phyloP scores from a whole-genome alignment of 192 early-diverging fungal genomes.

The Coemansia sp. region DNA sequence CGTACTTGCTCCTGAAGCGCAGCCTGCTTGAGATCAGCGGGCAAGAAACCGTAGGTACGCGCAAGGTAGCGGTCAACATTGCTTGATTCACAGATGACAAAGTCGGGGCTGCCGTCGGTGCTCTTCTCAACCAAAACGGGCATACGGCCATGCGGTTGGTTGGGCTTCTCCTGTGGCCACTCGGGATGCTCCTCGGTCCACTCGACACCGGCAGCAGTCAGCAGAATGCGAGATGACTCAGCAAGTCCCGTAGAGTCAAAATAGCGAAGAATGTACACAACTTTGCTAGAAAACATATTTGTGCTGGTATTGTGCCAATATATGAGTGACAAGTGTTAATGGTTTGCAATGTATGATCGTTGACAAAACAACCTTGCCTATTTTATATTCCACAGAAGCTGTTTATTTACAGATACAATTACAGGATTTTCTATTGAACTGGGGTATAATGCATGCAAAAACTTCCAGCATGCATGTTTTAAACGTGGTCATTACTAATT shows the following conservation, averaged over 20 bases:
- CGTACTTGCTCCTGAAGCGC: conserved; percentile 38
- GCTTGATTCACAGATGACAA: conserved; percentile 44
- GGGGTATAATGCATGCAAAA: too few species aligned
- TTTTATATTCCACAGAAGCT: too few species aligned
- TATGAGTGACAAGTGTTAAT: neutral
- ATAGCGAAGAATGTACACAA: conserved; percentile 36
- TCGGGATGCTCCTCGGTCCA: conserved; percentile 52
- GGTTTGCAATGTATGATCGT: too few species aligned
- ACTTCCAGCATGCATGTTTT: too few species aligned
- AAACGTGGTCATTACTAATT: too few species aligned
- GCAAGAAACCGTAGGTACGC: conserved; percentile 44
- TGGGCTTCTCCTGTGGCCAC: conserved; percentile 56
- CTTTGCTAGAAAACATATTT: neutral
- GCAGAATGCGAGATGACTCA: conserved; percentile 42
- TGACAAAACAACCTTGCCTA: too few species aligned
- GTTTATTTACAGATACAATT: too few species aligned
- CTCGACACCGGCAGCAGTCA: conserved; percentile 38
- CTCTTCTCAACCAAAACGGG: conserved; percentile 55
- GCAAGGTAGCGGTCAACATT: conserved; percentile 59
- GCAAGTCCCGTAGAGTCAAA: conserved; percentile 28
- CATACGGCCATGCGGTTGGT: conserved; percentile 56
- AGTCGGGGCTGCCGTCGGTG: conserved; percentile 30
- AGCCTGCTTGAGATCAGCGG: conserved; percentile 31
- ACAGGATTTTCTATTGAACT: too few species aligned
- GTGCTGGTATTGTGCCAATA: neutral